Conservation (phyloP, 2,329 filamentous ascomycete species). For the Neoscytalidium dimidiatum region DNA sequence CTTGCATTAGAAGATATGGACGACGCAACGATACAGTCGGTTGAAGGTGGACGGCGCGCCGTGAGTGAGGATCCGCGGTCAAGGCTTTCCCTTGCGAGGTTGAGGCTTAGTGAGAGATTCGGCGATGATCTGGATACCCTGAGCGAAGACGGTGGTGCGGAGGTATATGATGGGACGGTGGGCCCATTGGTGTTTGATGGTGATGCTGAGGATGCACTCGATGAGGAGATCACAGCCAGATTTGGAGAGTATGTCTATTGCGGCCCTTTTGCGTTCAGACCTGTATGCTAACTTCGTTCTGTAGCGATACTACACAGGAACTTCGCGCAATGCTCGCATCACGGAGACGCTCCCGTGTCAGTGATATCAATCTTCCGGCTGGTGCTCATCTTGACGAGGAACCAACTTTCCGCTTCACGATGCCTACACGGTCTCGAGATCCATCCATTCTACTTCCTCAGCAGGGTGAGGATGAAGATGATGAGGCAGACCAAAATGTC, state of each 20-base stretch:
- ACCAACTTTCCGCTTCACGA: constrained; percentile 41
- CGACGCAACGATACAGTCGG: constrained; percentile 47
- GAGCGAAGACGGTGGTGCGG: constrained; percentile 34
- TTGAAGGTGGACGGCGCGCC: constrained; percentile 47
- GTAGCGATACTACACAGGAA: constrained; percentile 21
- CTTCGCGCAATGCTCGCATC: constrained; percentile 20
- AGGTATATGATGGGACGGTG: constrained; percentile 40
- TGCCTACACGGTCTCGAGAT: constrained; percentile 35
- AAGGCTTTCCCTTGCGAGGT: constrained; percentile 45
- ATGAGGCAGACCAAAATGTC: too few species aligned
- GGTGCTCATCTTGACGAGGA: constrained; percentile 29
- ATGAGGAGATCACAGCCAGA: constrained; percentile 39
- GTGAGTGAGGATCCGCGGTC: constrained; percentile 42
- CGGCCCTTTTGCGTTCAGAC: constrained; percentile 28
- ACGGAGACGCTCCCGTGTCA: constrained; percentile 18
- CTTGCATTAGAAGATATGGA: constrained; percentile 38
- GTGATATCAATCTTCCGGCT: constrained; percentile 7
- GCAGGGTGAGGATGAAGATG: not conserved
- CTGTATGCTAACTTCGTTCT: not conserved
- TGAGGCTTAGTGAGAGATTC: constrained; percentile 53
- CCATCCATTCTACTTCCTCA: constrained; percentile 22
- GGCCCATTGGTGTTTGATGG: constrained; percentile 39
- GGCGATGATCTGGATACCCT: constrained; percentile 48
- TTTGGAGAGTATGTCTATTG: constrained; percentile 39
- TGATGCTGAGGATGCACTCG: constrained; percentile 31